Evolutionary conservation across 1,139 yeast genomes (phyloP).

Genomic region (Pichia inconspicua): DNA sequence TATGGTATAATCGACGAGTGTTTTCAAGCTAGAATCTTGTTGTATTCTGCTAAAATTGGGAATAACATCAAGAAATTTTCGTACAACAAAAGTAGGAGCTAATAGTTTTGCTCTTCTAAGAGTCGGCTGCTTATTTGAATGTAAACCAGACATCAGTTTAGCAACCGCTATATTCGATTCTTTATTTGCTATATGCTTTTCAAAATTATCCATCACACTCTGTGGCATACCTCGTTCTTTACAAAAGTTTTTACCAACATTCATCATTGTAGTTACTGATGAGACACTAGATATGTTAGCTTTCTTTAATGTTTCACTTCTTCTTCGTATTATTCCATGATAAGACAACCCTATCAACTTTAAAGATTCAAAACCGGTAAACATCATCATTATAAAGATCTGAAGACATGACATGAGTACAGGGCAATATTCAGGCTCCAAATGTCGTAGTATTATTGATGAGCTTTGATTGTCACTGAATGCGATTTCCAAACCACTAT

Average conservation of each 20-base stretch:
- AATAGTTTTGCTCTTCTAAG: background rate
- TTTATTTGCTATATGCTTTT: background rate
- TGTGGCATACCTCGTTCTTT: background rate
- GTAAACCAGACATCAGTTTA: background rate
- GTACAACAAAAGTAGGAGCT: background rate
- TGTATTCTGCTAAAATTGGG: background rate
- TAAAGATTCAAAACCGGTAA: background rate
- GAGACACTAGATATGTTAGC: background rate
- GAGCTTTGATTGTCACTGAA: background rate
- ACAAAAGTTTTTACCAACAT: background rate
- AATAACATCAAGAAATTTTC: too few species aligned
- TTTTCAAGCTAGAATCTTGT: too few species aligned
- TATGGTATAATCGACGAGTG: background rate
- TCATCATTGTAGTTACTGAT: background rate
- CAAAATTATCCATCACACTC: background rate
- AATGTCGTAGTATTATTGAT: background rate
- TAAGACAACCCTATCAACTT: background rate
- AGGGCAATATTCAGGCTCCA: background rate
- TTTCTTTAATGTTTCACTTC: background rate
- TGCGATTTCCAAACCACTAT: background rate
- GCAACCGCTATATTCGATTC: background rate
- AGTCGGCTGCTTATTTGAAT: background rate
- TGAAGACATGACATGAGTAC: background rate
- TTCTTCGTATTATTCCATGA: background rate
- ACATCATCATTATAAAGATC: too few species aligned